phyloP scores from a whole-genome alignment of 164 flowering plant species.

The Stephania cephalantha region DNA sequence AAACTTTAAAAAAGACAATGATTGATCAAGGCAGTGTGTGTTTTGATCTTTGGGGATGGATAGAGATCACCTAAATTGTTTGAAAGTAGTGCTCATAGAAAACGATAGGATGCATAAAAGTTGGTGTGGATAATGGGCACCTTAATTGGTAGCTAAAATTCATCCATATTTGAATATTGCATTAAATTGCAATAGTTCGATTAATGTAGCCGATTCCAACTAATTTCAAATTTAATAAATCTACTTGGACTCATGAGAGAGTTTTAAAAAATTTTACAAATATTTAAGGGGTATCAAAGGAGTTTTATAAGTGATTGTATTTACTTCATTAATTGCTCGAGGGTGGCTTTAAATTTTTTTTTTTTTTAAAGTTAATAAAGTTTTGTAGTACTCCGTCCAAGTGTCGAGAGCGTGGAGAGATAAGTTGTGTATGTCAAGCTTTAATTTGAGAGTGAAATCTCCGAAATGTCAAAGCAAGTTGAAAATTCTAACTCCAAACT shows the following conservation, averaged over 20 bases:
- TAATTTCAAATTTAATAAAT: too few relatives aligned
- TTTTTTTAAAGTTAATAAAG: too few relatives aligned
- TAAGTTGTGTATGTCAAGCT: background rate
- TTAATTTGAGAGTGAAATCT: background rate
- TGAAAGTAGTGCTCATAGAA: background rate
- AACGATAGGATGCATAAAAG: background rate
- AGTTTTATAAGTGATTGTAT: too few relatives aligned
- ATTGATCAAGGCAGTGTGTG: background rate
- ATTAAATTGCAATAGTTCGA: background rate
- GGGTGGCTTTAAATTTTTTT: too few relatives aligned
- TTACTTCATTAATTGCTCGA: too few relatives aligned
- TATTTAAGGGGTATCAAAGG: too few relatives aligned
- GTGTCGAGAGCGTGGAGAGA: too few relatives aligned
- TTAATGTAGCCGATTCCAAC: too few relatives aligned
- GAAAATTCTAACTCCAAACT: background rate
- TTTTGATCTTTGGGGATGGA: background rate
- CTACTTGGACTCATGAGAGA: too few relatives aligned
- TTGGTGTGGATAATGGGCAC: background rate
- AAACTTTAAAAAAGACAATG: background rate
- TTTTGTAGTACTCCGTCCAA: background rate
- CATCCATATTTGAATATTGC: background rate
- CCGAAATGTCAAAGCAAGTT: background rate
- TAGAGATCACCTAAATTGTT: background rate
- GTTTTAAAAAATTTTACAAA: too few relatives aligned
- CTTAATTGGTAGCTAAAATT: background rate